Base-by-base conservation (phyloP, 2,329 filamentous ascomycete genomes). In the Acrocalymma vagum region DNA sequence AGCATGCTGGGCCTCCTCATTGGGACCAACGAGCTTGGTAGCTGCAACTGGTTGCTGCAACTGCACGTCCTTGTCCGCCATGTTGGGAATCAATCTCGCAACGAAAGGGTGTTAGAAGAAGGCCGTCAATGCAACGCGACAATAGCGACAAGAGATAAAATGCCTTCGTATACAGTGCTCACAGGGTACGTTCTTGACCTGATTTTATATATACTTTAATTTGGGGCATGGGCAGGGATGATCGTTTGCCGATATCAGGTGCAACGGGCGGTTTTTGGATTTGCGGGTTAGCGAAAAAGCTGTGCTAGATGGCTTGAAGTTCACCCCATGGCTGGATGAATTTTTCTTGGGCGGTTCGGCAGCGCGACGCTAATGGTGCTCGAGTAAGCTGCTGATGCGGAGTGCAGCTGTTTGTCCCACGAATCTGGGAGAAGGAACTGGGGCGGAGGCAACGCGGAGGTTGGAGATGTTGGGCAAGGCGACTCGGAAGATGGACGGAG, bases 1-100 rank as follows among this genome's bases (percentile, higher is more conserved):
- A 17, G 73, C 73, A 47, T 66, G 65, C 31, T 60, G 59, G 3
- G 63, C 63, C 29, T 62, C 57, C 20, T 63, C 47, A 15, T 60
- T 63, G 0, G 58, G 47, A 2, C 38, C 45, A 20, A 57, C 33
- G 15, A 52, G 36, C 7, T 57, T 32, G 10, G 51, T 42, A n/a
- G n/a, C n/a, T 17, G 37, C 41, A 15, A 37, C 24, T 9, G 46
- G 45, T n/a, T 49, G 43, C 21, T 53, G 42, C 3, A 25, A 26
- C 21, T 53, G 42, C 3, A 25, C 26, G 14, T 58, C 25, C 26
- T 62, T 56, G 26, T 55, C 51, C 26, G 53, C 29, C 60, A 65
- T 63, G 3, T 30, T 46, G 34, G n/a, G n/a, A n/a, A n/a, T n/a
- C n/a, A n/a, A n/a, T n/a, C n/a, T n/a, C n/a, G n/a, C n/a, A n/a